Evolutionary conservation across 2,329 filamentous ascomycete species (phyloP).

Genomic region (Corniculantispora saksenae): DNA sequence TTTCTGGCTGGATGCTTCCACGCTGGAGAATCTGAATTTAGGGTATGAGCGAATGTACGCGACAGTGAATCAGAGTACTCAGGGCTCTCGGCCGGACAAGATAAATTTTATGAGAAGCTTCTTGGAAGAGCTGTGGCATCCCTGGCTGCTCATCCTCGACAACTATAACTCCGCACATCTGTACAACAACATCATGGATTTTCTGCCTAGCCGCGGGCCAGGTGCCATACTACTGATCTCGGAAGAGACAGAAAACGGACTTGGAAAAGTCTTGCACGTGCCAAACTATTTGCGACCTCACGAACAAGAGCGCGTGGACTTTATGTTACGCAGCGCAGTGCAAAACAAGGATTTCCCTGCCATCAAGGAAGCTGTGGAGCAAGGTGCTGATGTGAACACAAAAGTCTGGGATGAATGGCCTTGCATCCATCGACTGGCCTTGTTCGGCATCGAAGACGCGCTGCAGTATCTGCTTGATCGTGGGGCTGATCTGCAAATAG

Average conservation of each 20-base stretch:
- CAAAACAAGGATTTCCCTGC: slow-evolving; percentile 11
- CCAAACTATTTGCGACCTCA: slow-evolving; percentile 5
- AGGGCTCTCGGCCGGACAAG: slow-evolving; percentile 10
- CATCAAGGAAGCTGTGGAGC: slow-evolving; percentile 13
- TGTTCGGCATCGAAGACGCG: slow-evolving; percentile 13
- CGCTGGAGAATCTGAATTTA: slow-evolving; percentile 8
- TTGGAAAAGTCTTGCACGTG: slow-evolving; percentile 5
- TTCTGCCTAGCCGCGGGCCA: slow-evolving; percentile 6
- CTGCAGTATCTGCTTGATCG: slow-evolving; percentile 4
- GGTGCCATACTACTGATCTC: slow-evolving; percentile 8
- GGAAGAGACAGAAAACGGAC: slow-evolving; percentile 9
- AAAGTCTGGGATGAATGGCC: slow-evolving; percentile 17
- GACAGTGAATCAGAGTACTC: not conserved
- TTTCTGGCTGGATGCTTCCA: slow-evolving; percentile 16
- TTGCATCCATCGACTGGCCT: slow-evolving; percentile 13
- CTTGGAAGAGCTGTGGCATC: slow-evolving; percentile 11
- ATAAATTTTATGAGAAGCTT: slow-evolving; percentile 3
- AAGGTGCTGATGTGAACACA: slow-evolving; percentile 11
- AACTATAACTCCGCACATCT: slow-evolving; percentile 13
- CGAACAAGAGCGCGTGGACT: slow-evolving; percentile 4
- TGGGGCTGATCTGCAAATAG: slow-evolving; percentile 7
- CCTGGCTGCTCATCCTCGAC: slow-evolving; percentile 13
- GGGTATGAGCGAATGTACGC: slow-evolving; percentile 16
- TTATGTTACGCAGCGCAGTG: not conserved
- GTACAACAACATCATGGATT: slow-evolving; percentile 15